Evolutionary conservation across 202 grass and related monocot species (phyloP).

Genomic region (Panicum hallii): DNA sequence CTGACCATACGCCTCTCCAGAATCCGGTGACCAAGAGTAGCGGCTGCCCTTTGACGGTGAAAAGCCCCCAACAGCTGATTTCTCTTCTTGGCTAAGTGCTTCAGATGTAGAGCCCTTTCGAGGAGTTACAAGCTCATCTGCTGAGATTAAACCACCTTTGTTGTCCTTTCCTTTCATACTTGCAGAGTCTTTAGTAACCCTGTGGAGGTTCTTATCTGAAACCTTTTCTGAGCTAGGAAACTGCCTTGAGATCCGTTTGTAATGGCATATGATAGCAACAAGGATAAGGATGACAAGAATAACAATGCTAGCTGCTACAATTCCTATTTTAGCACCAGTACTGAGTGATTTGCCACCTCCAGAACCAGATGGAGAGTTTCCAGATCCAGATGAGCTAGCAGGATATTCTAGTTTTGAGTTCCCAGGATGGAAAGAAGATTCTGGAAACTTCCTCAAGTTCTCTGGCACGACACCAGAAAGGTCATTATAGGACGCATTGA

Average conservation of each 20-base stretch:
- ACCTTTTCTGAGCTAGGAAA: constrained; percentile 79
- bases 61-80: constrained; percentile 64
- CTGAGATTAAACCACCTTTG: constrained; percentile 73
- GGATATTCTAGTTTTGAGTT: constrained; percentile 87
- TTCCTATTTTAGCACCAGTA: constrained; percentile 63
- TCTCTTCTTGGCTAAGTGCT: constrained; percentile 76
- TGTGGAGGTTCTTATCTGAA: constrained; percentile 73
- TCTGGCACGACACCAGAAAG: constrained; percentile 86
- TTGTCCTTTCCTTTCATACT: constrained; percentile 57
- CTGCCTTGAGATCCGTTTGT: constrained; percentile 63
- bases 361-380: constrained; percentile 52
- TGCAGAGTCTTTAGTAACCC: constrained; percentile 46
- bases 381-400: constrained; percentile 61
- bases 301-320: constrained; percentile 71
- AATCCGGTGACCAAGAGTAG: constrained; percentile 90
- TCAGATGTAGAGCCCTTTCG: constrained; percentile 84
- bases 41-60: constrained; percentile 92
- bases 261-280: constrained; percentile 59
- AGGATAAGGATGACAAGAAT: constrained; percentile 74
- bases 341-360: constrained; percentile 53
- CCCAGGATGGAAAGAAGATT: constrained; percentile 99
- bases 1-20: constrained; percentile 61
- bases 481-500: constrained; percentile 95
- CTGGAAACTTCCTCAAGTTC: constrained; percentile 93
- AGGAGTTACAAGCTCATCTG: constrained; percentile 74